Evolutionary conservation across 2,329 filamentous ascomycete species (phyloP).

Genomic region (Ascocoryne sarcoides): DNA sequence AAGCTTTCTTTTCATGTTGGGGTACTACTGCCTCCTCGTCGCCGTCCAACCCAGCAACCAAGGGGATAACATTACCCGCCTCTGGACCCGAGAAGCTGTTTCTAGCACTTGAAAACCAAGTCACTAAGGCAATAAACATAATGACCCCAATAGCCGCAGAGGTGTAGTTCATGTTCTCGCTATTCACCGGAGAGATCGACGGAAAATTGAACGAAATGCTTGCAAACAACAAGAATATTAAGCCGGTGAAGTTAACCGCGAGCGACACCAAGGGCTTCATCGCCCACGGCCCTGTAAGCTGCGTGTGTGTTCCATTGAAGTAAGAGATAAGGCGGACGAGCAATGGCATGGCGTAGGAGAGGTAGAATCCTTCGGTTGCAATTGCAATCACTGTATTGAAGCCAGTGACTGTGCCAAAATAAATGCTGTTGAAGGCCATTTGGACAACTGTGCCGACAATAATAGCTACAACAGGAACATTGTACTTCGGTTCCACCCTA

Average conservation of each 20-base stretch:
- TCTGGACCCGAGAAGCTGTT: constrained; percentile 41
- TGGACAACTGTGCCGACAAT: constrained; percentile 39
- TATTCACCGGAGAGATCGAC: constrained; percentile 38
- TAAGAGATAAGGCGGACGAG: constrained; percentile 40
- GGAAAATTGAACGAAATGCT: constrained; percentile 50
- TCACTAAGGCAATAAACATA: constrained; percentile 40
- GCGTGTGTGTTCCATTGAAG: constrained; percentile 32
- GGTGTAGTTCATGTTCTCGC: constrained; percentile 50
- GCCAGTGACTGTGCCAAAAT: constrained; percentile 45
- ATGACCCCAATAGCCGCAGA: constrained; percentile 46
- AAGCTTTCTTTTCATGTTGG: too few species aligned
- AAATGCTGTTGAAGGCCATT: constrained; percentile 44
- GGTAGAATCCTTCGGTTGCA: constrained; percentile 48
- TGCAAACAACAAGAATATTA: constrained; percentile 44
- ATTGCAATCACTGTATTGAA: constrained; percentile 49
- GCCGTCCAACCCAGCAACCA: not conserved
- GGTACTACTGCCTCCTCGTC: too few species aligned
- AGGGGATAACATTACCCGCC: not conserved
- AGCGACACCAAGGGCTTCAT: constrained; percentile 30
- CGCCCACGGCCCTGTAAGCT: constrained; percentile 33
- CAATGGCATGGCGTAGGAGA: constrained; percentile 49
- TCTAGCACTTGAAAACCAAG: constrained; percentile 42
- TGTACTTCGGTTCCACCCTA: constrained; percentile 36
- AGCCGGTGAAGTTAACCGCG: constrained; percentile 38
- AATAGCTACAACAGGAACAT: constrained; percentile 42